Evolutionary conservation across 148 eudicot genomes (phyloP).

Genomic region (Amaranthus cruentus): DNA sequence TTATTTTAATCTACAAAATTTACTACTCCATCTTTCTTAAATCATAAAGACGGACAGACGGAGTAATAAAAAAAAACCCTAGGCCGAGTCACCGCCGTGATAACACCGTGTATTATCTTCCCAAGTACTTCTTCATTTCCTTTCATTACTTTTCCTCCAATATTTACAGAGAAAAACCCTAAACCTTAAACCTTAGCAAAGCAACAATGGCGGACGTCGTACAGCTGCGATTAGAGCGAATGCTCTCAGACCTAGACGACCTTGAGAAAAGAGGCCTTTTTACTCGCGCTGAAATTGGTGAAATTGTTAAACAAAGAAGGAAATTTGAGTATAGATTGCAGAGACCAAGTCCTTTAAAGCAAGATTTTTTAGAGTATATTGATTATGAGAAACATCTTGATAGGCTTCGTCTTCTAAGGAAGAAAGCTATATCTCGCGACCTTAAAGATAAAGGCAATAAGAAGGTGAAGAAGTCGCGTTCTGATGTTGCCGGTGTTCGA

Average conservation of each 20-base stretch:
- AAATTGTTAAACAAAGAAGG: constrained; percentile 61
- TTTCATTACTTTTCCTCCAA: no score
- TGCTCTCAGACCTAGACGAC: constrained; percentile 79
- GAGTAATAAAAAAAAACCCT: no score
- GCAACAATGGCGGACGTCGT: constrained; percentile 79
- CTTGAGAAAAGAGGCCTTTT: constrained; percentile 65
- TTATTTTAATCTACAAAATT: no score
- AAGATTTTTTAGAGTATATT: constrained; percentile 59
- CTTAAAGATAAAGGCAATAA: constrained; percentile 28
- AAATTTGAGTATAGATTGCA: constrained; percentile 73
- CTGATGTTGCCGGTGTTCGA: constrained; percentile 56
- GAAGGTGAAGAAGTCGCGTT: constrained; percentile 44
- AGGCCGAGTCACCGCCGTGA: no score
- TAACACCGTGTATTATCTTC: no score
- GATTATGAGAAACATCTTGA: constrained; percentile 70
- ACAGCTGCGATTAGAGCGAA: constrained; percentile 69
- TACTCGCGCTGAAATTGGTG: constrained; percentile 49
- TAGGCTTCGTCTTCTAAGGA: constrained; percentile 48
- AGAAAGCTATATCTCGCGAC: constrained; percentile 29
- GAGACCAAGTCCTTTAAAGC: constrained; percentile 66
- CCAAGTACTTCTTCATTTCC: no score
- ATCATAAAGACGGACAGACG: no score
- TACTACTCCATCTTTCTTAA: no score
- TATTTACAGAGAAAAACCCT: neutral
- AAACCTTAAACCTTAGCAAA: constrained; percentile 11